Evolutionary conservation across 2,329 filamentous ascomycete genomes (phyloP).

Genomic region (Sordariomycetes sp.): DNA sequence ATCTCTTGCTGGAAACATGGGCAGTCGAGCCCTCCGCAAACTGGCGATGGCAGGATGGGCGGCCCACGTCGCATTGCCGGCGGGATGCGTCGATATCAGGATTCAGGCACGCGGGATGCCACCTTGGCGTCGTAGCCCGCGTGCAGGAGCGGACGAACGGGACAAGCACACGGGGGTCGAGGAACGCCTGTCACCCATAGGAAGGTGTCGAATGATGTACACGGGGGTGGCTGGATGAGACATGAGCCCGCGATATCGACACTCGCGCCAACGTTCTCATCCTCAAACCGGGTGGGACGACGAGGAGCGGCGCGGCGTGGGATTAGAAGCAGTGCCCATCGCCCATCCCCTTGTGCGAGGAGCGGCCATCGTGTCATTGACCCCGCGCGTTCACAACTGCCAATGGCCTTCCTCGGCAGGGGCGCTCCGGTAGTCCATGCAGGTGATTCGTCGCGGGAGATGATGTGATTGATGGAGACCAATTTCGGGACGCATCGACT

Average conservation of each 20-base stretch:
- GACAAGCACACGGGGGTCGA: too few species aligned
- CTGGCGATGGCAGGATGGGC: not conserved
- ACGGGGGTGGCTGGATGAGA: not conserved
- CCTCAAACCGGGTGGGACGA: not conserved
- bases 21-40: not conserved
- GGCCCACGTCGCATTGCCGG: not conserved
- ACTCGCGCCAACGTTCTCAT: not conserved
- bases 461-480: not conserved
- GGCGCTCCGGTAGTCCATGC: not conserved
- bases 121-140: not conserved
- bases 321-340: too few species aligned
- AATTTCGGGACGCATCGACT: not conserved
- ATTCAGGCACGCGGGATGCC: not conserved
- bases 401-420: not conserved
- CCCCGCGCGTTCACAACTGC: not conserved
- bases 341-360: too few species aligned
- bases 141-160: not conserved
- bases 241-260: not conserved
- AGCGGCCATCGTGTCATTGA: not conserved
- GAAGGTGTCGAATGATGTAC: not conserved
- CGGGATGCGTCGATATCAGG: not conserved
- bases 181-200: not conserved
- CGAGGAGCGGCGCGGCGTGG: not conserved
- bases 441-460: not conserved
- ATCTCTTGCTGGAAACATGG: not conserved